These are phyloP conservation scores for Closterium sp. DNA, from an alignment of 139 green algal genomes.

Conservation along the genomic window DNA sequence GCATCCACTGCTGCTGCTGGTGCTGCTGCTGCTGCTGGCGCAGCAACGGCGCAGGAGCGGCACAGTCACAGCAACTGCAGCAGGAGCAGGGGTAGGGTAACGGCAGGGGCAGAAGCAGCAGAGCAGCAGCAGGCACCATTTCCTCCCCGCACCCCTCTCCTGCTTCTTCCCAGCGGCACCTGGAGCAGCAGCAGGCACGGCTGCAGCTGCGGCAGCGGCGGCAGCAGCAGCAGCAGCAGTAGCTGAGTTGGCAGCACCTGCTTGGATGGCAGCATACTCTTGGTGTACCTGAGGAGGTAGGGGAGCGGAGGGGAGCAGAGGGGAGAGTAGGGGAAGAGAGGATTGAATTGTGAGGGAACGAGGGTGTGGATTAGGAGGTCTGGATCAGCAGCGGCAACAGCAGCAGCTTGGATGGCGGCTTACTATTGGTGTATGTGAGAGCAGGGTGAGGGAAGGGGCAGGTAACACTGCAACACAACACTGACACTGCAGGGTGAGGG, in stretches of 20 bases:
- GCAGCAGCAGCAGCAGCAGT: not conserved
- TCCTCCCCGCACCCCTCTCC: not conserved
- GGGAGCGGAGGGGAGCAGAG: not conserved
- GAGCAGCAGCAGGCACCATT: not conserved
- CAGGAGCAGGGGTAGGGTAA: not conserved
- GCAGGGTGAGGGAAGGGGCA: not conserved
- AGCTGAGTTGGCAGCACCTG: not conserved
- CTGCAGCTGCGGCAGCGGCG: not conserved
- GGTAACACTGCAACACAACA: not conserved
- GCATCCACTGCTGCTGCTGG: not conserved
- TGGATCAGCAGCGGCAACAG: too few species aligned
- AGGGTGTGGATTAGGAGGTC: too few species aligned
- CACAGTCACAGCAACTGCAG: not conserved
- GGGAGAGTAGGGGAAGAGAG: too few species aligned
- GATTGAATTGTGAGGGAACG: too few species aligned
- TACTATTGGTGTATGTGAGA: not conserved
- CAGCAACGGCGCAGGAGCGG: not conserved
- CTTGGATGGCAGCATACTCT: not conserved
- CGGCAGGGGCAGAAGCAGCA: not conserved
- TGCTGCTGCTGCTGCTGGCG: not conserved
- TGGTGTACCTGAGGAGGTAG: not conserved
- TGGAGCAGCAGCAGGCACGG: not conserved
- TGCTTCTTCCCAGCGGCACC: not conserved
- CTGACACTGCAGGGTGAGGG: too few species aligned
- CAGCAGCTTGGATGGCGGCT: not conserved